Evolutionary conservation across 1,284 basidiomycete genomes (phyloP), one percentile per base, ranked within the genome.

Genomic region (Vanrija humicola): DNA sequence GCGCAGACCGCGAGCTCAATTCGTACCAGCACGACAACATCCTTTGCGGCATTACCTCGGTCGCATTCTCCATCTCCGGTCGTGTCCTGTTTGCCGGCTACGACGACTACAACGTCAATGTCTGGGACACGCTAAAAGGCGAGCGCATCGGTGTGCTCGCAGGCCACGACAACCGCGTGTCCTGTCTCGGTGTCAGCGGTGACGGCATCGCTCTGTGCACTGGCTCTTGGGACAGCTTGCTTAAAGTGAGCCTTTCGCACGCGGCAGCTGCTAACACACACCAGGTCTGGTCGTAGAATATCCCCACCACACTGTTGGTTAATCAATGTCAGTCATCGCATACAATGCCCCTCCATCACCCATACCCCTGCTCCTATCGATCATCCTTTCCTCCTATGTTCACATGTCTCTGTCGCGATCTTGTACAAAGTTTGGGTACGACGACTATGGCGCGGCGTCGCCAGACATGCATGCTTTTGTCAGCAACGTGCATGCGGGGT

Each of bases 101-200:
- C 75, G 96, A 99, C 76, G 95, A 98, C 77, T 97, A 95, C 89
- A 98, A 95, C 65, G 93, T 90, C 82, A 98, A 98, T 72, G 95
- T 98, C 46, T 98, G 95, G 95, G 95, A 99, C 74, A 97, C 94
- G 43, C 83, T 98, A 71, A 96, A 95, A 78, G 95, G 93, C 55
- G 95, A 98, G 77, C 87, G 95, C 55, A 92, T 98, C 34, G 95
- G 95, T 58, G 93, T 98, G 39, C 79, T 99, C 58, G 90, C 92
- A 38, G 95, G 94, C 14, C 96, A 98, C 74, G 95, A 98, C 82
- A 98, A 98, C 80, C 82, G 95, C 61, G 93, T 98, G 64, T 90
- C 88, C 69, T 98, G 94, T 80, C 80, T 98, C 69, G 95, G 96
- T 56, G 93, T 98, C 64, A 92, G 89, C 68, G 85, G 87, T 40